Base-by-base conservation (phyloP, 73 alveolate species). In the Diophrys sp. region DNA sequence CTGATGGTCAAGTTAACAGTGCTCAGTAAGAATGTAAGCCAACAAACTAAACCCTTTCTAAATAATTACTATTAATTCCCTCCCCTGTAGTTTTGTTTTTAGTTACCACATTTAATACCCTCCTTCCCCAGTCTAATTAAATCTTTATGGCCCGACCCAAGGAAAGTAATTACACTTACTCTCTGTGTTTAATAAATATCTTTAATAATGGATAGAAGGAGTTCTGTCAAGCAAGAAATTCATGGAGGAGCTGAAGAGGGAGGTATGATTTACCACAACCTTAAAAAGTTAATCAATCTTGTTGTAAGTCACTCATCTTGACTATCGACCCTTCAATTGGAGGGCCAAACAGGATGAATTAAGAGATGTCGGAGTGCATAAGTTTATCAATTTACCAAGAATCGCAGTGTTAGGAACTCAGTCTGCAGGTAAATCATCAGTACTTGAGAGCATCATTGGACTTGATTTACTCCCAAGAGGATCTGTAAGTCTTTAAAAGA, bases 401-500 rank as follows among this genome's bases (percentile, higher is more conserved):
- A 94, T 94, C 33, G 93, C 92, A 29, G 89, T 92, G 14, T 73
- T 92, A 0, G 98, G 98, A 0, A 73, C 77, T 62, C 91, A 94
- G 82, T 85, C 94, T 67, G 73, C 88, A 56, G 98, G 98, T 30
- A 94, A 94, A 77, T 85, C 96, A 1, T 89, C 97, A 14, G 89
- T 94, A 29, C 84, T 94, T 66, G 96, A 94, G 81, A 82, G 85
- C 62, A 90, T 94, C 68, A 89, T 89, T 1, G 98, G 98, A 57
- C 78, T 94, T 68, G 97, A 94, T 73, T 90, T 92, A 67, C 83
- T 94, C 54, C 98, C 98, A 29, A 94, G 95, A 90, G 97, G 95
- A 70, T 91, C 94, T 30, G 98, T 77, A 70, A 18, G 62, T 44
- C 62, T 70, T n/a, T n/a, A n/a, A 24, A 23, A 27, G 11, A 31